Conservation (phyloP, 1,139 yeast genomes). For the Wickerhamiella infanticola region DNA sequence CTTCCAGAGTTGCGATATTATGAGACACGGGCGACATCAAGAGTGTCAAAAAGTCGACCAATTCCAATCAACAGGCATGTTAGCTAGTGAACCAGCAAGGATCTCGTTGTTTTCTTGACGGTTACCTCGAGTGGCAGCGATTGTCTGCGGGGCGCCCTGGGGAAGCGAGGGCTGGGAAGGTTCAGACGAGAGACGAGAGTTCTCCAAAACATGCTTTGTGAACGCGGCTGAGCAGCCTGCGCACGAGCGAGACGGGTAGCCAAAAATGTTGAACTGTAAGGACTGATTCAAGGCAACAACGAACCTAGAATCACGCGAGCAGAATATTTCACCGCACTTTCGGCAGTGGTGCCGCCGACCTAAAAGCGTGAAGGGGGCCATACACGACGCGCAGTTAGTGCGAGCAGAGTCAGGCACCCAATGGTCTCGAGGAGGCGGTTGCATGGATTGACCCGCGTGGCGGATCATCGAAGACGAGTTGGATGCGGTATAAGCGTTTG, state of each 20-base stretch:
- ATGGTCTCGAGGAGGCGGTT: constrained; percentile 47
- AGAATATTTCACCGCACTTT: constrained; percentile 82
- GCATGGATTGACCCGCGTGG: constrained; percentile 9
- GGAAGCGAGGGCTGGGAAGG: constrained; percentile 9
- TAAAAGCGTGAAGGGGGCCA: constrained; percentile 27
- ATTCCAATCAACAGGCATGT: constrained; percentile 29
- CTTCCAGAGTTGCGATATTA: too few species aligned
- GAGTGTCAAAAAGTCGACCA: constrained; percentile 28
- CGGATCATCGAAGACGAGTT: constrained; percentile 10
- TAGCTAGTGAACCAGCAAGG: constrained; percentile 16
- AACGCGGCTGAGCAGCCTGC: constrained; percentile 53
- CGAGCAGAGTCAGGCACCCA: constrained; percentile 67
- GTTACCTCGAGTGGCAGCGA: constrained; percentile 10
- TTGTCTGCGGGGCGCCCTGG: constrained; percentile 6
- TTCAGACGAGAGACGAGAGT: constrained; percentile 26
- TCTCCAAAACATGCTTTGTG: constrained; percentile 11
- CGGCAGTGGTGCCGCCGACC: constrained; percentile 91
- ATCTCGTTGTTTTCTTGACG: constrained; percentile 9
- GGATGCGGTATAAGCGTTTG: constrained; percentile 10
- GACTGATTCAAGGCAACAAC: constrained; percentile 46
- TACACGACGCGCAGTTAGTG: constrained; percentile 55
- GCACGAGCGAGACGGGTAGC: constrained; percentile 66
- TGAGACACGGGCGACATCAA: neutral
- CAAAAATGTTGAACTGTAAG: constrained; percentile 61
- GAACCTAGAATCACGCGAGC: constrained; percentile 45